These are phyloP conservation scores for Penicillium pancosmium DNA, from an alignment of 495 filamentous ascomycete genomes.

Conservation along the genomic window DNA sequence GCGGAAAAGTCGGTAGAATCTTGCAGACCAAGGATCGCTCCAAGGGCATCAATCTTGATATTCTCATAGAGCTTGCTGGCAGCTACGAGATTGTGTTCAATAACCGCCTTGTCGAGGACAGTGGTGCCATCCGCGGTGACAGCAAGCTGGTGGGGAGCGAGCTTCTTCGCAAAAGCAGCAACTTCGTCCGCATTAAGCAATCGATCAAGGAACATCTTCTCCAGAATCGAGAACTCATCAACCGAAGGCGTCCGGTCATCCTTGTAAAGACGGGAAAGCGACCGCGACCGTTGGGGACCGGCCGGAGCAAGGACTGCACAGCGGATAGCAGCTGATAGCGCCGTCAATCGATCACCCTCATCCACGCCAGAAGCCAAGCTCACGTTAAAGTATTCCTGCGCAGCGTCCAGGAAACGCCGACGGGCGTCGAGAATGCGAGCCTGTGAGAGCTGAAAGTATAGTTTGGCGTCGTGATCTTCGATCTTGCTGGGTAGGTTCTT, in stretches of 20 bases:
- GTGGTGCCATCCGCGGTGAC: constrained; percentile 86
- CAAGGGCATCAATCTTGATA: constrained; percentile 79
- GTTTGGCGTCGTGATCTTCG: constrained; percentile 66
- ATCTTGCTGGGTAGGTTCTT: constrained; percentile 87
- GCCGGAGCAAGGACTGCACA: constrained; percentile 95
- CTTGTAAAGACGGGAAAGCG: constrained; percentile 84
- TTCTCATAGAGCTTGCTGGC: constrained; percentile 87
- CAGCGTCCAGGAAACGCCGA: constrained; percentile 87
- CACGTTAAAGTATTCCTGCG: constrained; percentile 82
- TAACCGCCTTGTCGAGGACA: constrained; percentile 89
- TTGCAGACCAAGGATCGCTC: constrained; percentile 68
- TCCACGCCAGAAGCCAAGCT: constrained; percentile 74
- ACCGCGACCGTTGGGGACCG: constrained; percentile 79
- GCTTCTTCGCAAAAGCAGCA: constrained; percentile 75
- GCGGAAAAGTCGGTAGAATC: constrained; percentile 50
- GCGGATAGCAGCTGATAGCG: constrained; percentile 84
- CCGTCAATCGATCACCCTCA: constrained; percentile 82
- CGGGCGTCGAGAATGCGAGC: constrained; percentile 91
- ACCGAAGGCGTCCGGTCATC: constrained; percentile 80
- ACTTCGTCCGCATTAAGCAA: constrained; percentile 81
- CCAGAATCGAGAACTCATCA: constrained; percentile 83
- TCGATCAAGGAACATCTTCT: constrained; percentile 97
- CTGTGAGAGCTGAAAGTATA: constrained; percentile 88
- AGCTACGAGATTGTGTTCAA: constrained; percentile 92
- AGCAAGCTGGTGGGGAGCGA: constrained; percentile 87